Evolutionary conservation across 2,329 filamentous ascomycete species (phyloP).

Genomic region (Aspergillus pseudonomiae): DNA sequence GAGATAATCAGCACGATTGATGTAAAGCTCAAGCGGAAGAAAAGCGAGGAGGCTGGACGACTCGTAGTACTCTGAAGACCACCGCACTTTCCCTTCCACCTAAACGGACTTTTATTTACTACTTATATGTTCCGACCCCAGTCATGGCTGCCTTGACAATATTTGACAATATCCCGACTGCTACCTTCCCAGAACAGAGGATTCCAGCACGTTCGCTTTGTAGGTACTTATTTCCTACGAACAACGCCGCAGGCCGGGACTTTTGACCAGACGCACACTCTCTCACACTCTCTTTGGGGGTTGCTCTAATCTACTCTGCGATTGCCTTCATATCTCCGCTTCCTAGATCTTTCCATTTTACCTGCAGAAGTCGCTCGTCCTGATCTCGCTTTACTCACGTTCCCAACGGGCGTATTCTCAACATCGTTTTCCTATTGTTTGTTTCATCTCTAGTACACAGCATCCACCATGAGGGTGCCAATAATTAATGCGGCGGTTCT

Average conservation of each 20-base stretch:
- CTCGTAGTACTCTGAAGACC: conserved; percentile 3
- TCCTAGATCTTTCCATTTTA: not conserved
- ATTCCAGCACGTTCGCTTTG: not conserved
- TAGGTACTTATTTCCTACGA: not conserved
- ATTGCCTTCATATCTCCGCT: not conserved
- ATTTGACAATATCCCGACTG: not conserved
- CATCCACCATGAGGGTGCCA: conserved; percentile 37
- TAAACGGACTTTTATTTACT: not conserved
- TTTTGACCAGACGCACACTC: not conserved
- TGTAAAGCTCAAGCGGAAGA: conserved; percentile 3
- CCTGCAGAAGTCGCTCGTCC: not conserved
- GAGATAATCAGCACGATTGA: conserved; percentile 7
- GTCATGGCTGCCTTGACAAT: conserved; percentile 1
- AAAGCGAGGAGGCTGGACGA: conserved; percentile 25
- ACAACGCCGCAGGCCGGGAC: not conserved
- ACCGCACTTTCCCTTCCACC: not conserved
- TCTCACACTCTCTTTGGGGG: not conserved
- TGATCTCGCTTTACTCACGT: not conserved
- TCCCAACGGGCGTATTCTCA: conserved; percentile 9
- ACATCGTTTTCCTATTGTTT: conserved; percentile 5
- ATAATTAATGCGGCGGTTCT: conserved; percentile 28
- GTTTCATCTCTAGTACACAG: conserved; percentile 1
- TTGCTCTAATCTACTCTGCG: not conserved
- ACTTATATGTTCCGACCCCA: not conserved
- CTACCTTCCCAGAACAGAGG: not conserved